Base-by-base conservation (phyloP, 2,329 filamentous ascomycete species). In the Fusarium floridanum region DNA sequence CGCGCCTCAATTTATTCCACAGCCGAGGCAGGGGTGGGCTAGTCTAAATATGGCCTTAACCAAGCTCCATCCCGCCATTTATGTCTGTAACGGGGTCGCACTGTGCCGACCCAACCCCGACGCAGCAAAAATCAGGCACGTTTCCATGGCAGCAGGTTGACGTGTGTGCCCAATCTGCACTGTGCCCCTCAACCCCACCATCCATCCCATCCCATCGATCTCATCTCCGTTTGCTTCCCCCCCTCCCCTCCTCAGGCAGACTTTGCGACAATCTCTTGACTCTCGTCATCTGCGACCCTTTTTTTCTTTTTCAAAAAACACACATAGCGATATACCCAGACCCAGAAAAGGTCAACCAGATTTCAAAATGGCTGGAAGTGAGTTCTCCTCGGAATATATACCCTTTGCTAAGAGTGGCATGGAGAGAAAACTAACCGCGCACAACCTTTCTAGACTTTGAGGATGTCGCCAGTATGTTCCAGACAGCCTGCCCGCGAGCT, bases 381-480 rank as follows among this genome's bases (percentile, higher is more conserved):
- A 71, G 78, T 75, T 34, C 36, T 29, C 27, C 36, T 29, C 17
- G 29, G 20, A 32, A 45, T 61, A 24, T 34, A 34, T 12, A 34
- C 11, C 32, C 32, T 12, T 32, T 34, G 10, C 14, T 59, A 22
- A 45, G 17, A 36, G 24, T 48, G 22, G 8, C 53, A 57, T n/a
- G n/a, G 17, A 27, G 17, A 48, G 64, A 65, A 73, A 71, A 73
- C 78, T 80, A 80, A 80, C 78, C 75, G 65, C 77, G 74, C 78
- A 79, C 73, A 66, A 45, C 20, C 20, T 61, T 60, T 63, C 29
- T 69, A 86, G 85, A 85, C 78, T 86, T 84, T 76, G 84, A 87
- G 77, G 81, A 81, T 9, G 76, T 88, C 79, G 86, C 86, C 75
- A 86, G 86, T 88, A 84, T 76, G 24, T 24, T 32, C 55, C 36